Conservation (phyloP, 176 grass and related monocot species). For the Carex parvula region DNA sequence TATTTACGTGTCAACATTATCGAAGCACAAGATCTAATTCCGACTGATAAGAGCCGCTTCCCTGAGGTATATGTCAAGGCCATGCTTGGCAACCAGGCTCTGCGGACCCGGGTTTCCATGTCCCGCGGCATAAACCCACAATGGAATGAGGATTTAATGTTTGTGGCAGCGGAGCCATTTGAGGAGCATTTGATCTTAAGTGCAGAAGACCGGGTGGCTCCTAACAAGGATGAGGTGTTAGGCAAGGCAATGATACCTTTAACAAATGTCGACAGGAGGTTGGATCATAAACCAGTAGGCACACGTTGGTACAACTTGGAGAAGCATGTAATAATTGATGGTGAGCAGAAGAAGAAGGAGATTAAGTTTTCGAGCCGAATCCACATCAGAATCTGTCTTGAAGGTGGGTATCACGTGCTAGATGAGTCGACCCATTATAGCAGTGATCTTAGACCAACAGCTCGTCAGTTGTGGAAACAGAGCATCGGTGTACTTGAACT, state of each 20-base stretch:
- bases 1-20: constrained; percentile 61
- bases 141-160: constrained; percentile 79
- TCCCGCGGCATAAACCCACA: constrained; percentile 41
- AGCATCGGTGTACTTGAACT: constrained; percentile 62
- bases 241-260: constrained; percentile 41
- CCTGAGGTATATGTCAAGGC: constrained; percentile 56
- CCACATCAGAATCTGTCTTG: constrained; percentile 53
- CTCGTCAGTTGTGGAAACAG: constrained; percentile 54
- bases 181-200: constrained; percentile 64
- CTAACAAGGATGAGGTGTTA: constrained; percentile 54
- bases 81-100: constrained; percentile 40
- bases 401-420: constrained; percentile 55
- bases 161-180: constrained; percentile 60
- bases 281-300: constrained; percentile 39
- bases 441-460: constrained; percentile 57
- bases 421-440: constrained; percentile 58
- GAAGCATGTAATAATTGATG: constrained; percentile 43
- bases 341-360: constrained; percentile 53
- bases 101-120: constrained; percentile 37
- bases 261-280: constrained; percentile 44
- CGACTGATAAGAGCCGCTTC: constrained; percentile 35
- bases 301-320: constrained; percentile 54
- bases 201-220: constrained; percentile 43
- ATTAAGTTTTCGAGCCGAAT: constrained; percentile 59
- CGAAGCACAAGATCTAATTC: constrained; percentile 52